Evolutionary conservation across 2,329 filamentous ascomycete species (phyloP), one percentile per base, ranked within the genome.

Genomic region (Talaromyces sp.): DNA sequence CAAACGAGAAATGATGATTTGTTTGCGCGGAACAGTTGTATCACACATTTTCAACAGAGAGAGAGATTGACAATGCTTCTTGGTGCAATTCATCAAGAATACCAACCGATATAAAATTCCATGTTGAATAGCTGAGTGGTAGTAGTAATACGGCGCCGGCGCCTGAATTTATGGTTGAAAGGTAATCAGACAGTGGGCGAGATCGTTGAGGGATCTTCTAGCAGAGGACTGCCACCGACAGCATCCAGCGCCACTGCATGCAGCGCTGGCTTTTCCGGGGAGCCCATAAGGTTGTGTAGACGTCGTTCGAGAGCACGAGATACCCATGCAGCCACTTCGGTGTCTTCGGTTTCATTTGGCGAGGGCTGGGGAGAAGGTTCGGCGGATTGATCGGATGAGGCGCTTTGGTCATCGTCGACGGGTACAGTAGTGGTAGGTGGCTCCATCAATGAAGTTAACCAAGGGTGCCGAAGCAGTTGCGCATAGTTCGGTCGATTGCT

Each of bases 401-500:
- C 22, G 31, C 39, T 60, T 19, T 47, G 52, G 3, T 56, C 24
- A 9, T 56, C 56, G 19, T 68, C 48, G 75, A 75, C 65, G 67
- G 33, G 24, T 64, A 64, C 89, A 0, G 84, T 79, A 67, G 93
- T 92, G 1, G 87, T 90, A n/a, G 87, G 84, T 2, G 91, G 91
- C 70, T 93, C 90, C 68, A 89, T 86, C 43, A 97, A 82, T 0
- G 87, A 83, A 9, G 87, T 84, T 5, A 99, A 84, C 95, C 95
- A 99, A 33, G 91, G 88, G 74, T 98, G 94, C 72, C 92, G 88
- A 11, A 99, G 84, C 5, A 99, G 85, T 83, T 92, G 93, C 60
- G 90, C 87, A 75, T 99, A 99, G 0, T 91, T 95, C n/a, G 93
- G 94, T n/a, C 95, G 88, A 66, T 96, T 86, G 70, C 91, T 91